These are phyloP conservation scores for Sanguinoderma infundibulare DNA, from an alignment of 1,284 basidiomycete genomes.

Conservation along the genomic window DNA sequence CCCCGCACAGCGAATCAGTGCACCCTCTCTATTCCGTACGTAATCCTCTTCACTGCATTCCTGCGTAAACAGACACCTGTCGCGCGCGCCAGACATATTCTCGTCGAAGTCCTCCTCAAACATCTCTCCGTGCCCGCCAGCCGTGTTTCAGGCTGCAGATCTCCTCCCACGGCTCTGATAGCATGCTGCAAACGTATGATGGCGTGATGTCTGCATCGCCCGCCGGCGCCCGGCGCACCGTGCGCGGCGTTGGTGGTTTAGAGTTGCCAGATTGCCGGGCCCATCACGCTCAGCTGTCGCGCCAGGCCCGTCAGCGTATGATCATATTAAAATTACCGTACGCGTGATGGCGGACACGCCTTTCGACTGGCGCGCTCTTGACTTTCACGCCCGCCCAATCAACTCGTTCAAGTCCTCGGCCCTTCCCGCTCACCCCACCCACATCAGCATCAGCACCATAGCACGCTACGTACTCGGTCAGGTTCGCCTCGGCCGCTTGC, in stretches of 20 bases:
- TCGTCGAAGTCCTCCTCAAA: not conserved
- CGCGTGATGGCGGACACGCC: not conserved
- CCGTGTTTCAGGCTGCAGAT: not conserved
- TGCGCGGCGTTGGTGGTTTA: not conserved
- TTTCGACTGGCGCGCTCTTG: not conserved
- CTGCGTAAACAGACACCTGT: not conserved
- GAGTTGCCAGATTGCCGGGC: not conserved
- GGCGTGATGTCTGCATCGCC: not conserved
- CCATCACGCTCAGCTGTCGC: no score
- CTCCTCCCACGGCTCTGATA: constrained; percentile 1
- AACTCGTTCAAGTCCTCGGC: no score
- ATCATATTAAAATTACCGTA: not conserved
- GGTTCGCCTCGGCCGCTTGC: not conserved
- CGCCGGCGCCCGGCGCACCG: not conserved
- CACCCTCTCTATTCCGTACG: not conserved
- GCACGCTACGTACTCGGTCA: not conserved
- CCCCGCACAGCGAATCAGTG: not conserved
- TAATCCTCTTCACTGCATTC: not conserved
- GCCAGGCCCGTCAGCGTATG: no score
- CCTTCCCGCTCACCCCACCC: no score
- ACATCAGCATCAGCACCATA: no score
- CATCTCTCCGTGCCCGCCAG: no score
- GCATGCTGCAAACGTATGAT: not conserved
- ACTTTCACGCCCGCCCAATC: no score
- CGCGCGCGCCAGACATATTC: not conserved